These are phyloP conservation scores for Bondarzewia mesenterica DNA, from an alignment of 1,284 basidiomycete species.

Conservation along the genomic window DNA sequence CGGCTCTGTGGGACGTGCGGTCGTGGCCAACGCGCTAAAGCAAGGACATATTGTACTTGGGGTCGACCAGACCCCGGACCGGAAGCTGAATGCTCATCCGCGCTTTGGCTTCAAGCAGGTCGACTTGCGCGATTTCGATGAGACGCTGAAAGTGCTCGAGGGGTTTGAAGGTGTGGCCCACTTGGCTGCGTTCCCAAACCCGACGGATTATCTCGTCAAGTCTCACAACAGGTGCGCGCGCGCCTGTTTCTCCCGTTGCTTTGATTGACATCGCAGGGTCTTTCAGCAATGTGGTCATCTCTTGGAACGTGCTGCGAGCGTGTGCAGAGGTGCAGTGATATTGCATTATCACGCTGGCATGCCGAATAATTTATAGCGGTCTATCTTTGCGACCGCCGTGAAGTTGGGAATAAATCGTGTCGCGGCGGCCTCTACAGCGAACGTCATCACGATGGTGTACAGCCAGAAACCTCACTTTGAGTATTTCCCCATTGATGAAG, in stretches of 20 bases:
- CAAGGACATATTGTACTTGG: conserved; percentile 52
- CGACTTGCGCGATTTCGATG: conserved; percentile 45
- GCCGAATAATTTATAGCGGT: not conserved
- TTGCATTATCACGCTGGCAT: too few species aligned
- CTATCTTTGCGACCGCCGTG: not conserved
- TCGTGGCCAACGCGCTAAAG: conserved; percentile 43
- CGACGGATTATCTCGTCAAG: conserved; percentile 43
- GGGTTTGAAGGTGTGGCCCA: conserved; percentile 54
- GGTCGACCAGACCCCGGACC: conserved; percentile 32
- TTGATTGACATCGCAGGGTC: not conserved
- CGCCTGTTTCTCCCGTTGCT: not conserved
- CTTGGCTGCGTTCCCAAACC: conserved; percentile 42
- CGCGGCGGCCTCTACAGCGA: conserved; percentile 65
- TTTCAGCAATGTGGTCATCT: conserved; percentile 54
- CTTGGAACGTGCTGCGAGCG: conserved; percentile 61
- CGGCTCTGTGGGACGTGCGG: conserved; percentile 49
- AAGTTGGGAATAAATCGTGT: conserved; percentile 58
- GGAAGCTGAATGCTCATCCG: conserved; percentile 11
- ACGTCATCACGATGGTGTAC: conserved; percentile 52
- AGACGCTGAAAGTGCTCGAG: conserved; percentile 32
- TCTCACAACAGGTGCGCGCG: conserved; percentile 49
- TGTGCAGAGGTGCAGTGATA: conserved; percentile 44
- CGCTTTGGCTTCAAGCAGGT: conserved; percentile 35
- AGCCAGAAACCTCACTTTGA: conserved; percentile 42
- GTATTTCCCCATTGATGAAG: conserved; percentile 70